Base-by-base conservation (phyloP, 2,329 filamentous ascomycete genomes). In the Colletotrichum plurivorum region DNA sequence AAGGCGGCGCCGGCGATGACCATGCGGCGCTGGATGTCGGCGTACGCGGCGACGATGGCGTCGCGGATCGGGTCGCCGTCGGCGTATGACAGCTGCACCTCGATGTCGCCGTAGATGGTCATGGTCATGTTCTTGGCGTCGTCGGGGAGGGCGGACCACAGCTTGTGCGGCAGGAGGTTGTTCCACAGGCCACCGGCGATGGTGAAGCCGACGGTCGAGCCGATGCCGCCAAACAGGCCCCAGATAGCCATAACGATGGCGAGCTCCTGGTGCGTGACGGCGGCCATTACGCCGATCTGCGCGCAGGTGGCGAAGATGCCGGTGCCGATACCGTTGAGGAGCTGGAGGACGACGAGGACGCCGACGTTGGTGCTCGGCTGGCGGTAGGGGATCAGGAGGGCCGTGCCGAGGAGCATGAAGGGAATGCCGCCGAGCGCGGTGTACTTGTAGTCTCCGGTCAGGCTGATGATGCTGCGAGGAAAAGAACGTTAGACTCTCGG, bases 11-110 rank as follows among this genome's bases (percentile, higher is more conserved):
- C 80, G n/a, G 78, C 77, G 56, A 77, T 76, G 45, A 81, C 75
- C 80, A 82, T 81, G 51, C 76, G 73, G 13, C 76, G 78, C 76
- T 88, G 84, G 2, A 82, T 79, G 39, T 83, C 81, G 1, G 79
- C 84, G 65, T 88, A 88, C 1, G 85, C 83, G 48, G 77, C 63
- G 46, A 83, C 79, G 60, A 87, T 85, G 5, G 79, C 85, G 20
- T 78, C 69, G 13, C 85, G 76, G n/a, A 78, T 79, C 0, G 79
- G 75, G 7, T 74, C 82, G 4, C 83, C 81, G 16, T 83, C 73
- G 0, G 78, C 73, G 70, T 85, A 87, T 5, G 71, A 70, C 4
- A 82, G 72, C 71, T 84, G 82, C 4, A 70, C 73, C 0, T 63
- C 63, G 22, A 84, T 63, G 22, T 76, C 73, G 7, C 72, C 76